Conservation (phyloP, 345 rosid genomes). For the Salix purpurea region DNA sequence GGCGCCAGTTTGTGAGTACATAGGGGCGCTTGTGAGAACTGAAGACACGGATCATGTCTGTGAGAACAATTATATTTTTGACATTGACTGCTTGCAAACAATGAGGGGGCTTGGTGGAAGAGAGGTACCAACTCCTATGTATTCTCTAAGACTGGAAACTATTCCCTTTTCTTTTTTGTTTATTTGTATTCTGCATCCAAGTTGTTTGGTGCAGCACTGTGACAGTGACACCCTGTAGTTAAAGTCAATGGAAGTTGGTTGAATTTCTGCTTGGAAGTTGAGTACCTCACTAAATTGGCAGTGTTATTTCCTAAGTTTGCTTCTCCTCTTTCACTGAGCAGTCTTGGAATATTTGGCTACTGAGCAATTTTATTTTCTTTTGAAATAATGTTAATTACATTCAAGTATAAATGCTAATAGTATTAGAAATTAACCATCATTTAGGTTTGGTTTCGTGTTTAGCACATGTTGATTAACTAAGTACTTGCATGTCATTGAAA, state of each 20-base stretch:
- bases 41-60: constrained; percentile 62
- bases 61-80: constrained; percentile 79
- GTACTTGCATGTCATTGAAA: background rate
- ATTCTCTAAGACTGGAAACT: no score
- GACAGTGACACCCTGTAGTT: background rate
- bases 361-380: background rate
- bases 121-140: constrained; percentile 42
- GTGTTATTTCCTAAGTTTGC: background rate
- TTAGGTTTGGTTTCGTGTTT: background rate
- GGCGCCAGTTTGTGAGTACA: constrained; percentile 85
- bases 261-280: background rate
- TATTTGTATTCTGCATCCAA: background rate
- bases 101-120: constrained; percentile 84
- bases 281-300: background rate
- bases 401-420: background rate
- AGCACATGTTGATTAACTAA: no score
- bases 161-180: background rate
- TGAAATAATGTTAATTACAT: background rate
- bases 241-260: background rate
- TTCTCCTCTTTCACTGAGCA: background rate
- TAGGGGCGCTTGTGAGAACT: constrained; percentile 61
- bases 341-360: background rate
- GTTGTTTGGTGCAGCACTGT: background rate
- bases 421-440: background rate
- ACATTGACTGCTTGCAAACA: constrained; percentile 92